Percentiles rank a stretch among this genome's conserved stretches.
Conservation (phyloP, 2,329 filamentous ascomycete genomes). For the Fusarium sp. region DNA sequence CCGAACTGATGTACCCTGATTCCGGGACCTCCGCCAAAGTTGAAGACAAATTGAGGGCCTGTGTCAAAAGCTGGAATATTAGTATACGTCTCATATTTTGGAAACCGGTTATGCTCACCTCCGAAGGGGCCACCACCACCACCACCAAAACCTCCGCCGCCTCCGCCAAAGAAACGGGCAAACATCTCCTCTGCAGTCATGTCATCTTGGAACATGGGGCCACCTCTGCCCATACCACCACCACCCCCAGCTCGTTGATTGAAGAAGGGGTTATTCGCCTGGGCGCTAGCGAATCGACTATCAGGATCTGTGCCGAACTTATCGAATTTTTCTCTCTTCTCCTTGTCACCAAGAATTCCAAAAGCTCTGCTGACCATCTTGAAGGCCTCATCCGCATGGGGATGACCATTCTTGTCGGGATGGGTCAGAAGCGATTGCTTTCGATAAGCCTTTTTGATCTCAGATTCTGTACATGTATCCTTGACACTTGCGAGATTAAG, state of each 20-base stretch:
- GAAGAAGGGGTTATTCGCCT: slow-evolving; percentile 75
- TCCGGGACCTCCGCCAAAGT: slow-evolving; percentile 90
- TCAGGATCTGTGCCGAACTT: slow-evolving; percentile 93
- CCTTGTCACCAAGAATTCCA: slow-evolving; percentile 89
- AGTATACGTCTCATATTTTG: slow-evolving; percentile 26
- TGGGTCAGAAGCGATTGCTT: slow-evolving; percentile 95
- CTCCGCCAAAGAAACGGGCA: slow-evolving; percentile 91
- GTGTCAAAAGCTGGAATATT: slow-evolving; percentile 72
- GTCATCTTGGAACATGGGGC: slow-evolving; percentile 85
- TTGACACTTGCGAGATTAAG: slow-evolving; percentile 77
- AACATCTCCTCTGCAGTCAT: slow-evolving; percentile 98
- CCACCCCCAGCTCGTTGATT: slow-evolving; percentile 60
- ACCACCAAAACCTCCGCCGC: slow-evolving; percentile 70
- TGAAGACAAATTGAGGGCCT: slow-evolving; percentile 93
- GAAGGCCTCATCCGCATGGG: slow-evolving; percentile 96
- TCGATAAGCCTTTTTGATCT: slow-evolving; percentile 98
- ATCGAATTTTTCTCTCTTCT: slow-evolving; percentile 88
- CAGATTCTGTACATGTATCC: slow-evolving; percentile 77
- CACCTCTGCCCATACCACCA: slow-evolving; percentile 60
- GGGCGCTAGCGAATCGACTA: slow-evolving; percentile 79
- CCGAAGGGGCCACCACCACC: slow-evolving; percentile 71
- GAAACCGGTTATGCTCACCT: slow-evolving; percentile 49
- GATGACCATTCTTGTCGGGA: slow-evolving; percentile 98
- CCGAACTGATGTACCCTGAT: slow-evolving; percentile 97
- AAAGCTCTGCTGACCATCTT: slow-evolving; percentile 98